phyloP scores from a whole-genome alignment of 306 rosid species.

The Senna siamea region DNA sequence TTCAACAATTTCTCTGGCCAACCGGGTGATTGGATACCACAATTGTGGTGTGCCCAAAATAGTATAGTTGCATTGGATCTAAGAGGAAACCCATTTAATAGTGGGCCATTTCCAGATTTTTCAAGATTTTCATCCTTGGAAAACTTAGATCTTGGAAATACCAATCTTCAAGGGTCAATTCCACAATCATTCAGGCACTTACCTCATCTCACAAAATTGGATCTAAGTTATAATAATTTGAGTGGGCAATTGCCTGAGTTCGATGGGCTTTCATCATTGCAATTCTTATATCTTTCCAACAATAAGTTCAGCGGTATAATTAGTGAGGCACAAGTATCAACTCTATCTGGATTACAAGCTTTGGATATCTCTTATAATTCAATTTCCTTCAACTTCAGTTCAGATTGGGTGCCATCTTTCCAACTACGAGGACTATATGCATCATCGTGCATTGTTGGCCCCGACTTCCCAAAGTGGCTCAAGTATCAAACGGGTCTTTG shows the following conservation, averaged over 20 bases:
- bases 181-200: not conserved
- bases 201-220: not conserved
- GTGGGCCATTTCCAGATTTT: not conserved
- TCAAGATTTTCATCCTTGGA: not conserved
- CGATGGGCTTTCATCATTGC: too few relatives aligned
- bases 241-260: not conserved
- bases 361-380: conserved; percentile 12
- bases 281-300: too few relatives aligned
- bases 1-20: conserved; percentile 35
- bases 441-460: not conserved
- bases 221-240: conserved; percentile 14
- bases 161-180: not conserved
- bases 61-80: conserved; percentile 13
- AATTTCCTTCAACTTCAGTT: conserved; percentile 40
- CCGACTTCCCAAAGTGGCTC: conserved; percentile 1
- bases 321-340: conserved; percentile 34
- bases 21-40: conserved; percentile 29
- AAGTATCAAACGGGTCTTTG: not conserved
- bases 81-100: not conserved
- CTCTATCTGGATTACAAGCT: not conserved
- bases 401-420: conserved; percentile 27
- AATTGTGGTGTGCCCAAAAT: conserved; percentile 27
- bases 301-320: conserved; percentile 5
- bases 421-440: not conserved
- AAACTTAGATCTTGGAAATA: not conserved